Evolutionary conservation across 176 grass and related monocot genomes (phyloP).

Genomic region (Rhynchospora pubera): DNA sequence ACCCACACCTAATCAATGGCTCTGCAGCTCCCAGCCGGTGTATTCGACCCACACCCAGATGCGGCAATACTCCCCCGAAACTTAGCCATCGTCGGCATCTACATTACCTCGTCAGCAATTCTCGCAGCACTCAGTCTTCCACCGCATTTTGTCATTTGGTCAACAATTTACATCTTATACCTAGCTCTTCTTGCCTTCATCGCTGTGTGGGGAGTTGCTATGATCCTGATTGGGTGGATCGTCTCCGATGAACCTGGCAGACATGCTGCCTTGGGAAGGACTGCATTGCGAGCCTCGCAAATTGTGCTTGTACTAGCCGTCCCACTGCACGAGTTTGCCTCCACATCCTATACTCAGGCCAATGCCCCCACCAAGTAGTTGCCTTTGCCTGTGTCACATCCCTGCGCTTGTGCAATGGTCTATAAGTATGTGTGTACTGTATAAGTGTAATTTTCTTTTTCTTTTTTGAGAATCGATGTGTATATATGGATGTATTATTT

Average conservation of each 20-base stretch:
- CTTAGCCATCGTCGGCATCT: neutral
- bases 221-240: neutral
- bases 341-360: too few relatives aligned
- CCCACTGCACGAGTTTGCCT: neutral
- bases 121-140: neutral
- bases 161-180: too few relatives aligned
- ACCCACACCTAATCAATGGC: neutral
- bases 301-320: neutral
- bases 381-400: neutral
- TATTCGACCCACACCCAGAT: neutral
- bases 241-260: neutral
- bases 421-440: too few relatives aligned
- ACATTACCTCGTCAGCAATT: neutral
- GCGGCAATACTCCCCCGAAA: neutral
- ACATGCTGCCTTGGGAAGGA: neutral
- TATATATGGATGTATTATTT: too few relatives aligned
- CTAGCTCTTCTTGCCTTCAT: neutral
- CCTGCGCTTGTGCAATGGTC: too few relatives aligned
- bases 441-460: too few relatives aligned
- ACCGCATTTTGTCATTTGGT: neutral
- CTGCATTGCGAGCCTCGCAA: neutral
- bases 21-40: neutral
- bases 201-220: neutral
- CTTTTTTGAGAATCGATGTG: too few relatives aligned
- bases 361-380: too few relatives aligned